Evolutionary conservation across 257 asterid genomes (phyloP), one percentile per base, ranked within the genome.

Genomic region (Dorcoceras hygrometricum): DNA sequence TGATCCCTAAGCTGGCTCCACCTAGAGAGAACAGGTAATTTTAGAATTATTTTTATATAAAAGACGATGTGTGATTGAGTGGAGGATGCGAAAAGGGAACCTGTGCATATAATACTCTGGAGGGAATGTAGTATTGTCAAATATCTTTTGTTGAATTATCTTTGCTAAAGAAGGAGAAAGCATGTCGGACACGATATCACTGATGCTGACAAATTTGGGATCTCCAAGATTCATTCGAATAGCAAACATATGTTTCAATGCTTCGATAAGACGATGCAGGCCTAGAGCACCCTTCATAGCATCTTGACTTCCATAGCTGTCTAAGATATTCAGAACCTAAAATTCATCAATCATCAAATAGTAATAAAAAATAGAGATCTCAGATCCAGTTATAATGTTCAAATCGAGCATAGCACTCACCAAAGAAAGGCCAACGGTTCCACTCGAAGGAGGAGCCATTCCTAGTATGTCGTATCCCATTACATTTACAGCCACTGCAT

Each of bases 391-490:
- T 48, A 62, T 56, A 8, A 36, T 31, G 29, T 24, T 6, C 51
- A 61, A n/a, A 34, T 18, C 34, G 43, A 25, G 29, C 20, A 46
- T 57, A 59, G 39, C 31, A 68, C 87, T 18, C 69, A 89, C 99
- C 91, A 93, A 79, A 67, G 99, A 78, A 57, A 93, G 77, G 12
- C 95, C 99, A 0, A 90, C 73, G 0, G 93, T 84, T 73, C 99
- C 99, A 73, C 92, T 85, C 11, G 97, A 90, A 9, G 99, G 99
- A 32, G 96, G 97, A 24, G 97, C 96, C 98, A 90, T 88, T 27
- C 98, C 97, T 20, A 89, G 68, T 65, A 93, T 88, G 32, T 81
- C 74, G 75, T 83, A 88, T 8, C 97, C 99, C 94, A 86, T 78
- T 14, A 79, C 80, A 20, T 84, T 76, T 6, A 90, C 82, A 9